Conservation (phyloP, 1,139 yeast species). For the Yamadazyma trypodendri region DNA sequence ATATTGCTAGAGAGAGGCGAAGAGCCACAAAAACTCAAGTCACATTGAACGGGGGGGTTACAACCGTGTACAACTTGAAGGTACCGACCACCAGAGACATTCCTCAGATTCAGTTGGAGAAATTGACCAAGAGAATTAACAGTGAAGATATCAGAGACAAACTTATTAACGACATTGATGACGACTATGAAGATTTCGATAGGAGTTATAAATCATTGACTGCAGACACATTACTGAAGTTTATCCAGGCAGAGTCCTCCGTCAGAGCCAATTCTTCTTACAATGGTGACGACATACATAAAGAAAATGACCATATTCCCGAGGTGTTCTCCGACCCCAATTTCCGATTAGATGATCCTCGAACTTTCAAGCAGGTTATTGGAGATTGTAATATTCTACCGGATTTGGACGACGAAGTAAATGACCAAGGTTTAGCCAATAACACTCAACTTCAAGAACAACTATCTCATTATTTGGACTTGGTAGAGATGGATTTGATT, state of each 20-base stretch:
- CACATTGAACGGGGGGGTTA: conserved; percentile 41
- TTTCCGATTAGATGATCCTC: conserved; percentile 85
- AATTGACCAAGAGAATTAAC: conserved; percentile 50
- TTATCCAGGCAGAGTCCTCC: conserved; percentile 16
- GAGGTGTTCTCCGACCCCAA: conserved; percentile 61
- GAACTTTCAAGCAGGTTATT: conserved; percentile 73
- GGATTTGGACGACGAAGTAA: conserved; percentile 16
- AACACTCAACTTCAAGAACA: conserved; percentile 73
- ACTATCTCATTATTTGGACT: conserved; percentile 78
- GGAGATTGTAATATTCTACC: conserved; percentile 48
- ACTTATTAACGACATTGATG: conserved; percentile 46
- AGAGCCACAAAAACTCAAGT: conserved; percentile 34
- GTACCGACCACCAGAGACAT: conserved; percentile 82
- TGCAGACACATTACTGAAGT: conserved; percentile 46
- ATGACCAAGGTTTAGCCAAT: conserved; percentile 21
- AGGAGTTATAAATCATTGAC: conserved; percentile 49
- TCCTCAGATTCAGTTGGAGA: conserved; percentile 74
- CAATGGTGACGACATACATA: conserved; percentile 9
- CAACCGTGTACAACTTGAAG: conserved; percentile 45
- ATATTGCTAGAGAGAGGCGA: conserved; percentile 39
- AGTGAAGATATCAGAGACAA: conserved; percentile 43
- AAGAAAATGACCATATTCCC: conserved; percentile 50
- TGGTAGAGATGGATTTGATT: conserved; percentile 78
- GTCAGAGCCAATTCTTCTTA: neutral
- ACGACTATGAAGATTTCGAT: conserved; percentile 58